Evolutionary conservation across 495 filamentous ascomycete genomes (phyloP).

Genomic region (Apodospora peruviana): DNA sequence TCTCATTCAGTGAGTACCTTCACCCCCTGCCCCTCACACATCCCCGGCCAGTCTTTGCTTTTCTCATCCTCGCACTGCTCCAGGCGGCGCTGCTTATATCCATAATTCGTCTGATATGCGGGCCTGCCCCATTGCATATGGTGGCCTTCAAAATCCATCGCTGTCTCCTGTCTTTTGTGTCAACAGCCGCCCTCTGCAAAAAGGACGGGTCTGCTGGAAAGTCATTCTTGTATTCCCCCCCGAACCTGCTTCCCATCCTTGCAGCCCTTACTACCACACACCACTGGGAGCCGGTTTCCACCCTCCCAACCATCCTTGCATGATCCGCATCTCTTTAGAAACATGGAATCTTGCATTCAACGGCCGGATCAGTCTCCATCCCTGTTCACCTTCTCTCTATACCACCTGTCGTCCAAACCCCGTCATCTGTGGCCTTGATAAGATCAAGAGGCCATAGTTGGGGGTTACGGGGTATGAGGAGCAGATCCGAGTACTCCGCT

Average conservation of each 20-base stretch:
- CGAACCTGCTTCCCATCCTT: slow-evolving; percentile 13
- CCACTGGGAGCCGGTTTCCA: slow-evolving; percentile 14
- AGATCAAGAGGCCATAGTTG: slow-evolving; percentile 7
- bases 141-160: background rate
- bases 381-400: slow-evolving; percentile 15
- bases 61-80: background rate
- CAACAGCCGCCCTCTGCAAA: slow-evolving; percentile 3
- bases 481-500: background rate
- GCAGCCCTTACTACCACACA: slow-evolving; percentile 10
- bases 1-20: slow-evolving; percentile 9
- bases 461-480: background rate
- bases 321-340: slow-evolving; percentile 25
- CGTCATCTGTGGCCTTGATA: slow-evolving; percentile 10
- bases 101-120: background rate
- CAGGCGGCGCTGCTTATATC: background rate
- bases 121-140: background rate
- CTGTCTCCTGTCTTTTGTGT: background rate
- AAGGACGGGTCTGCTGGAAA: background rate
- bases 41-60: slow-evolving; percentile 15
- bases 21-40: slow-evolving; percentile 6
- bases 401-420: slow-evolving; percentile 6
- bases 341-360: slow-evolving; percentile 33
- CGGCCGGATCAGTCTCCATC: slow-evolving; percentile 19
- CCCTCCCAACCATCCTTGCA: slow-evolving; percentile 26
- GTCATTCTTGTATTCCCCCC: slow-evolving; percentile 4